Percentiles rank a stretch among this genome's conserved stretches.
These are phyloP conservation scores for Schizopora paradoxa DNA, from an alignment of 1,284 basidiomycete genomes.

Conservation along the genomic window DNA sequence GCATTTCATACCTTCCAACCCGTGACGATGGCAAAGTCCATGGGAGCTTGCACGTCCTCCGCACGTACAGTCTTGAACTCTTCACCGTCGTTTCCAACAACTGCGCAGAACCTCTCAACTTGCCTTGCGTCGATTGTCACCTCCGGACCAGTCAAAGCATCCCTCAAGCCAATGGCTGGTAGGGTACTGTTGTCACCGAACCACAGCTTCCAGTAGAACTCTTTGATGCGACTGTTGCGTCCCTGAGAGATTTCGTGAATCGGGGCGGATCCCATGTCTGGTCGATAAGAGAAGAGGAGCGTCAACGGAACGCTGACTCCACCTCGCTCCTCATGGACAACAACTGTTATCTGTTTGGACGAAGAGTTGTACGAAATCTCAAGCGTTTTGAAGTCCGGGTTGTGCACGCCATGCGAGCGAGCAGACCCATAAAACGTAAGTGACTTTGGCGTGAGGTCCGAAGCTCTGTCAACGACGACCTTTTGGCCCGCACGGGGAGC, in stretches of 20 bases:
- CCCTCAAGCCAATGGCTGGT: conserved; percentile 69
- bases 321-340: conserved; percentile 80
- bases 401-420: conserved; percentile 76
- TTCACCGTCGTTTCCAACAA: conserved; percentile 91
- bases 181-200: conserved; percentile 80
- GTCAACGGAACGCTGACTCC: conserved; percentile 75
- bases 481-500: conserved; percentile 78
- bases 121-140: conserved; percentile 71
- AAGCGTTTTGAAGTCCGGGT: conserved; percentile 77
- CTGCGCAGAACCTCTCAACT: conserved; percentile 87
- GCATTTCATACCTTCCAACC: conserved; percentile 81
- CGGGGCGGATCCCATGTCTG: conserved; percentile 85
- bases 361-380: conserved; percentile 62
- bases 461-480: conserved; percentile 54
- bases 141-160: conserved; percentile 80
- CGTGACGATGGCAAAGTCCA: conserved; percentile 98
- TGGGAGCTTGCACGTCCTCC: conserved; percentile 76
- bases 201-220: conserved; percentile 97
- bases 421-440: conserved; percentile 71
- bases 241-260: conserved; percentile 87
- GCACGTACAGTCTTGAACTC: conserved; percentile 78
- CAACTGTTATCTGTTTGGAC: conserved; percentile 64
- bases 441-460: conserved; percentile 45
- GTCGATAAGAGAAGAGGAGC: conserved; percentile 84
- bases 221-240: conserved; percentile 91